Percentiles rank a stretch among this genome's conserved stretches.
These are phyloP conservation scores for Nigrospora osmanthi DNA, from an alignment of 2,329 filamentous ascomycete species.

Conservation along the genomic window DNA sequence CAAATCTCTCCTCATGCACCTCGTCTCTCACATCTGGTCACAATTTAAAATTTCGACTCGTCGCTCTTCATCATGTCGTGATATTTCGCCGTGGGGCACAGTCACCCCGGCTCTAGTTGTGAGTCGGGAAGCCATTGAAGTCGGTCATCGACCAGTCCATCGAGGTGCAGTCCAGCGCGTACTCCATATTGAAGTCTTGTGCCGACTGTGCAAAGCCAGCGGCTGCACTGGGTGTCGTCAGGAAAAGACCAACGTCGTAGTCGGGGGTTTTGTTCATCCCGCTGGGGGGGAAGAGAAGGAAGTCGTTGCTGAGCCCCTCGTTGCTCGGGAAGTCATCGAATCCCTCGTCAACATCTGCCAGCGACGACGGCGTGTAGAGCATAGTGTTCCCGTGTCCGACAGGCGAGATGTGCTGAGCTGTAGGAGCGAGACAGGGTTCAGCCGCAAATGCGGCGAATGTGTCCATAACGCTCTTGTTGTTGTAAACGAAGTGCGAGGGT, in stretches of 20 bases:
- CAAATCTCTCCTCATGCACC: too few relatives aligned
- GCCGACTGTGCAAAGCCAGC: conserved; percentile 46
- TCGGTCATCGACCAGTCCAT: conserved; percentile 22
- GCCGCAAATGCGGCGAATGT: conserved; percentile 31
- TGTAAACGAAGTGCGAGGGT: conserved; percentile 33
- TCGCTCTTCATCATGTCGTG: conserved; percentile 2
- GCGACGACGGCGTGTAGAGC: conserved; percentile 58
- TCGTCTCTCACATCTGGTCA: background rate
- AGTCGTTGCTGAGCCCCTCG: conserved; percentile 47
- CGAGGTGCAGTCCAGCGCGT: conserved; percentile 3
- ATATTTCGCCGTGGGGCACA: background rate
- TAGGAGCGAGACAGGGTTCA: conserved; percentile 30
- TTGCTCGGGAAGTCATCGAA: conserved; percentile 47
- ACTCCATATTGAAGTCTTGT: conserved; percentile 34
- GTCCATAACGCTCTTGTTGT: conserved; percentile 32
- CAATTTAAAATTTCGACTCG: conserved; percentile 1
- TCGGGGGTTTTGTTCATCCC: conserved; percentile 30
- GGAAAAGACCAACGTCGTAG: conserved; percentile 37
- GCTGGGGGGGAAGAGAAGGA: conserved; percentile 49
- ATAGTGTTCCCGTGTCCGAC: conserved; percentile 61
- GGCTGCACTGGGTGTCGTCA: conserved; percentile 36
- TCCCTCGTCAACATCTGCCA: conserved; percentile 56
- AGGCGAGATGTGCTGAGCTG: conserved; percentile 55
- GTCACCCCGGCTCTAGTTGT: conserved; percentile 4
- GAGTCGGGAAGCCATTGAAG: conserved; percentile 10